Evolutionary conservation across 2,329 filamentous ascomycete genomes (phyloP).

Genomic region (Colletotrichum sp.): DNA sequence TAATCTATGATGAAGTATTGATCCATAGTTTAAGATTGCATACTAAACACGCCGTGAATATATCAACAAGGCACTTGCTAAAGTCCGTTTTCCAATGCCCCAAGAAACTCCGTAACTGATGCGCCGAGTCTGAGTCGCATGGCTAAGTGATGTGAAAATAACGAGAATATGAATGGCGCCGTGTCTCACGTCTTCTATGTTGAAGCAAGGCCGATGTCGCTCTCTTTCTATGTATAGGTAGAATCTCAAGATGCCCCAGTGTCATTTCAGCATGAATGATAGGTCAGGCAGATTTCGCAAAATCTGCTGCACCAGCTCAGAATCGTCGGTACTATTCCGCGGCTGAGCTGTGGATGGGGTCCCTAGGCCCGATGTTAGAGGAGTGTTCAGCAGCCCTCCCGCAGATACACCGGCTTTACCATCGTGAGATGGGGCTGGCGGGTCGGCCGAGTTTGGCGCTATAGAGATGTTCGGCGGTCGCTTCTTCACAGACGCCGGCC

Average conservation of each 20-base stretch:
- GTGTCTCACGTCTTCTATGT: background rate
- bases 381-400: background rate
- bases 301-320: conserved; percentile 36
- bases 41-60: background rate
- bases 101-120: conserved; percentile 4
- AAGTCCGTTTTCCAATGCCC: background rate
- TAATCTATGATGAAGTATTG: background rate
- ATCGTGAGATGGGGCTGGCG: background rate
- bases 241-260: background rate
- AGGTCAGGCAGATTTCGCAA: conserved; percentile 45
- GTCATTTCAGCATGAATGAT: conserved; percentile 49
- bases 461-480: conserved; percentile 6
- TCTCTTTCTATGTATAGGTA: background rate
- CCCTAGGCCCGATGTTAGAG: background rate
- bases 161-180: background rate
- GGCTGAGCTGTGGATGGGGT: background rate
- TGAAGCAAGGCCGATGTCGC: background rate
- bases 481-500: conserved; percentile 2
- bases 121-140: background rate
- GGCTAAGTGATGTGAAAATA: background rate
- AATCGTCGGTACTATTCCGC: conserved; percentile 26
- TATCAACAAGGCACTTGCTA: background rate
- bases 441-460: background rate
- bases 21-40: background rate
- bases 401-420: conserved; percentile 1